Conservation (phyloP, 768 basidiomycete genomes). For the Porpolomopsis calyptriformis region DNA sequence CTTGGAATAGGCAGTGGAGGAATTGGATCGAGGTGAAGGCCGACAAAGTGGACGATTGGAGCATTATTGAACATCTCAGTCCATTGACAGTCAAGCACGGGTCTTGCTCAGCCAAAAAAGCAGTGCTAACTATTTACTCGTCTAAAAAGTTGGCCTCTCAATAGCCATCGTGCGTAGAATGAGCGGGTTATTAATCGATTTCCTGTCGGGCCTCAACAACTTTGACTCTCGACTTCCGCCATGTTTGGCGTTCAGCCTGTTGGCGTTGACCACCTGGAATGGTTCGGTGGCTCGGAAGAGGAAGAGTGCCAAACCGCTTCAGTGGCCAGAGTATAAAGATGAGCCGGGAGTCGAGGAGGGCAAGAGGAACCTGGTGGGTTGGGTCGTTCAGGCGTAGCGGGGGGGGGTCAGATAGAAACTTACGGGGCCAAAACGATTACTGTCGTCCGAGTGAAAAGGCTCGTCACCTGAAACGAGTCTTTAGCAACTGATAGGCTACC, state of each 20-base stretch:
- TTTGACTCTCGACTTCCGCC: too few relatives aligned
- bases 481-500: not conserved
- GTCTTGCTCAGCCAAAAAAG: too few relatives aligned
- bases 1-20: constrained; percentile 19
- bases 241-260: too few relatives aligned
- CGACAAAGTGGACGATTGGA: constrained; percentile 25
- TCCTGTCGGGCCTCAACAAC: too few relatives aligned
- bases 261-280: too few relatives aligned
- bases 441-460: constrained; percentile 56
- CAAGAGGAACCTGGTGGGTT: constrained; percentile 31
- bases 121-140: too few relatives aligned
- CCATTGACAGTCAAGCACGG: too few relatives aligned
- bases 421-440: constrained; percentile 65
- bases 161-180: too few relatives aligned
- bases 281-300: too few relatives aligned
- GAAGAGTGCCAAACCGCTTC: constrained; percentile 34
- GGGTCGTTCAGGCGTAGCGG: not conserved
- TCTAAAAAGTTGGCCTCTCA: too few relatives aligned
- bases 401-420: constrained; percentile 13
- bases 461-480: constrained; percentile 42
- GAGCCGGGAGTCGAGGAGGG: constrained; percentile 42
- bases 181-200: too few relatives aligned
- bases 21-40: constrained; percentile 17
- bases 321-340: constrained; percentile 42
- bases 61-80: constrained; percentile 48